Percentiles rank a stretch among this genome's conserved stretches.
Evolutionary conservation across 2,329 filamentous ascomycete species (phyloP).

Genomic region (Apiospora aurea): DNA sequence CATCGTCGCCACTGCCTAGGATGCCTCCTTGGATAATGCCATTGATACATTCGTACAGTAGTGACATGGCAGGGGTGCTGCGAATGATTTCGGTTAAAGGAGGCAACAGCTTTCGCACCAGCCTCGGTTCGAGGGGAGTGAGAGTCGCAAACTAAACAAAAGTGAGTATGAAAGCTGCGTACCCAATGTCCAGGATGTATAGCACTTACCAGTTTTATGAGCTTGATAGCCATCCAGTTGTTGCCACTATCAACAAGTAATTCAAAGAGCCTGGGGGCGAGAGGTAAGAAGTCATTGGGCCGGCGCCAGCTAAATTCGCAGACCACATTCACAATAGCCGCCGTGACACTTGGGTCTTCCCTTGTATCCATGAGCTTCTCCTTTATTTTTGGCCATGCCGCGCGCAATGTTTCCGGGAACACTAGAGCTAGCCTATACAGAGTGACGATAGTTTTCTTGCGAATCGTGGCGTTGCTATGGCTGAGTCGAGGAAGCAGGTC

Average conservation of each 20-base stretch:
- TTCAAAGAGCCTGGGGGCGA: conserved; percentile 92
- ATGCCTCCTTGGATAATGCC: conserved; percentile 98
- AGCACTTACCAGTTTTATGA: conserved; percentile 85
- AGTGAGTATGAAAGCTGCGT: conserved; percentile 33
- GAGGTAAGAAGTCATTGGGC: conserved; percentile 89
- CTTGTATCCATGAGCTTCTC: conserved; percentile 88
- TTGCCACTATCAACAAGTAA: conserved; percentile 90
- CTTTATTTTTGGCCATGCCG: conserved; percentile 97
- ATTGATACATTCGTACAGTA: conserved; percentile 97
- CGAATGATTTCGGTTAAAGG: conserved; percentile 92
- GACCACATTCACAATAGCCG: conserved; percentile 95
- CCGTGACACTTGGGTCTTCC: conserved; percentile 92
- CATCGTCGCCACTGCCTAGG: conserved; percentile 80
- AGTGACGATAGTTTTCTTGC: conserved; percentile 96
- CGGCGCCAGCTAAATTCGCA: conserved; percentile 95
- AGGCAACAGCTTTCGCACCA: conserved; percentile 89
- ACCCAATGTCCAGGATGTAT: background rate
- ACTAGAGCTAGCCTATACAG: conserved; percentile 92
- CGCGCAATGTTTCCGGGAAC: conserved; percentile 91
- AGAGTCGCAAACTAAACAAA: conserved; percentile 82
- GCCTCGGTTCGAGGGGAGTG: conserved; percentile 87
- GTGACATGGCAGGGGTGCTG: conserved; percentile 96
- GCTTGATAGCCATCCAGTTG: conserved; percentile 99
- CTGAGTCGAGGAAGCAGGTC: conserved; percentile 87
- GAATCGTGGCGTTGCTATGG: conserved; percentile 83